Evolutionary conservation across 257 asterid genomes (phyloP).

Genomic region (Plantago ovata): DNA sequence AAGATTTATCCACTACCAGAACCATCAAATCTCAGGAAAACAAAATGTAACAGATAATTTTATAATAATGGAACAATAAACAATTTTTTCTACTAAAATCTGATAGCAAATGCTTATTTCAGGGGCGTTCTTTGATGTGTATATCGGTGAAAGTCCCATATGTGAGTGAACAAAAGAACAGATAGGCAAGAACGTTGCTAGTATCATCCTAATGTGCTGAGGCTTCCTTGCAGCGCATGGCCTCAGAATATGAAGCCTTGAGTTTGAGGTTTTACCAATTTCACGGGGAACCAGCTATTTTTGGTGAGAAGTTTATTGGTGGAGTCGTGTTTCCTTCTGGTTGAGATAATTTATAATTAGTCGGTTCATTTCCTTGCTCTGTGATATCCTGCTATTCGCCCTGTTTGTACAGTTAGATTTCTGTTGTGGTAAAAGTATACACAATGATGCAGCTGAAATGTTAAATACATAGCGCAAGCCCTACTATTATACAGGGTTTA

Average conservation of each 20-base stretch:
- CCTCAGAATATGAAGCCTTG: background rate
- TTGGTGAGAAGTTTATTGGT: background rate
- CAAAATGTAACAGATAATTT: too few species aligned
- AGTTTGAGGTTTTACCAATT: background rate
- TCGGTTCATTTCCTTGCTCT: too few species aligned
- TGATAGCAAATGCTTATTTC: background rate
- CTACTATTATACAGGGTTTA: too few species aligned
- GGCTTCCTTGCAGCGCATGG: background rate
- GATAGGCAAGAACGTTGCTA: slow-evolving; percentile 47
- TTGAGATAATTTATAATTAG: too few species aligned
- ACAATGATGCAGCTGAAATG: too few species aligned
- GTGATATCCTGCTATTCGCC: too few species aligned
- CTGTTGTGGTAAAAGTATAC: too few species aligned
- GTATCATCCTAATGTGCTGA: slow-evolving; percentile 43
- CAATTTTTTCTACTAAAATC: too few species aligned
- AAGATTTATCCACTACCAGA: background rate
- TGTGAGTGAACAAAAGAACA: slow-evolving; percentile 49
- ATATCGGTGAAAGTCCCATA: slow-evolving; percentile 49
- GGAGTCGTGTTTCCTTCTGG: too few species aligned
- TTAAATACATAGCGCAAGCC: too few species aligned
- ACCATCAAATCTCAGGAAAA: background rate
- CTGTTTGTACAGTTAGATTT: too few species aligned
- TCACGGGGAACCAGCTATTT: background rate
- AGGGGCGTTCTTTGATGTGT: slow-evolving; percentile 67
- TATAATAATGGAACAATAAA: too few species aligned